Evolutionary conservation across 1,284 basidiomycete genomes (phyloP).

Genomic region (Trametes versicolor): DNA sequence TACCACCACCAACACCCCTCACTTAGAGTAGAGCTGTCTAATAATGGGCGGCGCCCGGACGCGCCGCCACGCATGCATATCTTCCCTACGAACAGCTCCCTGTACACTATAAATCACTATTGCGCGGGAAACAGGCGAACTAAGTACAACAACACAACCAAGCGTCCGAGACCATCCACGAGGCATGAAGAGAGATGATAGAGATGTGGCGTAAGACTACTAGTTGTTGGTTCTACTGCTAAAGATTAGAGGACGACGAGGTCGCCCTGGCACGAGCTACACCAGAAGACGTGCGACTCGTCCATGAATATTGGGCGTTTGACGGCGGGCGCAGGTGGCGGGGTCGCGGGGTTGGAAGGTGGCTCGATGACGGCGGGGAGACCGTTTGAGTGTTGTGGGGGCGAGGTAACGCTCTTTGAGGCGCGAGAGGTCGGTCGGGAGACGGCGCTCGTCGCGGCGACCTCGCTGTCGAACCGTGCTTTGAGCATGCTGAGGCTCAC

Average conservation of each 20-base stretch:
- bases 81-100: conserved; percentile 23
- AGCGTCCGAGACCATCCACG: conserved; percentile 7
- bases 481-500: conserved; percentile 90
- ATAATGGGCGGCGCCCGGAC: conserved; percentile 16
- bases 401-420: conserved; percentile 38
- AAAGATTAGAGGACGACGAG: conserved; percentile 71
- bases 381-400: conserved; percentile 44
- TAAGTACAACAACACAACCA: not conserved
- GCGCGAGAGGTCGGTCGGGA: conserved; percentile 57
- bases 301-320: conserved; percentile 77
- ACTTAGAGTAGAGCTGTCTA: conserved; percentile 12
- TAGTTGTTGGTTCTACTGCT: not conserved
- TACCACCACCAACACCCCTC: not conserved
- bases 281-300: conserved; percentile 88
- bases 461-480: conserved; percentile 86
- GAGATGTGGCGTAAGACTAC: conserved; percentile 5
- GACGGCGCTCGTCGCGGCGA: conserved; percentile 52
- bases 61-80: conserved; percentile 20
- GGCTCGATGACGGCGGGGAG: conserved; percentile 46
- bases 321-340: conserved; percentile 29
- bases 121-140: conserved; percentile 2
- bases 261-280: conserved; percentile 80
- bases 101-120: conserved; percentile 35
- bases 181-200: not conserved
- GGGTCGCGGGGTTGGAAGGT: conserved; percentile 31